phyloP scores from a whole-genome alignment of 2,329 filamentous ascomycete species.

The Penicillium occitanis region DNA sequence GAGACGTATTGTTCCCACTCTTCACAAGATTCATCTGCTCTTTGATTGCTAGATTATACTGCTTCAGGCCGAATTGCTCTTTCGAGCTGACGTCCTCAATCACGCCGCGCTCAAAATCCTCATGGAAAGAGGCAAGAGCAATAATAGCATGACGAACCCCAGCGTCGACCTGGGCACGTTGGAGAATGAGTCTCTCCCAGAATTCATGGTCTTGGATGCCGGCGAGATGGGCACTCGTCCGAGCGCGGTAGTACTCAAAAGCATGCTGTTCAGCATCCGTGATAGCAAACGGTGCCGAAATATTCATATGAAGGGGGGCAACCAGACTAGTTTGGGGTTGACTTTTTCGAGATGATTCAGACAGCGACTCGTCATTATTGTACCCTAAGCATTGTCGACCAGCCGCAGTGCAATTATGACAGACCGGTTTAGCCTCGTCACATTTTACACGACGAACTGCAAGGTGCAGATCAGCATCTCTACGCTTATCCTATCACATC shows the following conservation, averaged over 20 bases:
- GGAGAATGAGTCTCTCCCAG: slow-evolving; percentile 8
- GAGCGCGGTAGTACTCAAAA: slow-evolving; percentile 14
- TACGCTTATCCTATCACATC: neutral
- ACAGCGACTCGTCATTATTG: neutral
- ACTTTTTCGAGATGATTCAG: neutral
- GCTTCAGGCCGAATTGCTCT: slow-evolving; percentile 9
- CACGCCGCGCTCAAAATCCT: slow-evolving; percentile 12
- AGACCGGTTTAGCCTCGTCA: slow-evolving; percentile 12
- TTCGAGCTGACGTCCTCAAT: neutral
- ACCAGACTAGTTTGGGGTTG: neutral
- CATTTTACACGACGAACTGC: slow-evolving; percentile 16
- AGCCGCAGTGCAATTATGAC: slow-evolving; percentile 1
- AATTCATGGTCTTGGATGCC: slow-evolving; percentile 1
- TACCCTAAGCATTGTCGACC: slow-evolving; percentile 11
- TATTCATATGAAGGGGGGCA: neutral
- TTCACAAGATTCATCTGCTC: slow-evolving; percentile 5
- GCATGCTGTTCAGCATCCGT: slow-evolving; percentile 9
- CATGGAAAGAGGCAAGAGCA: slow-evolving; percentile 13
- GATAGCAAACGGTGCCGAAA: neutral
- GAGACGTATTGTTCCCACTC: neutral
- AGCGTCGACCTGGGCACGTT: slow-evolving; percentile 2
- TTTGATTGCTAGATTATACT: slow-evolving; percentile 17
- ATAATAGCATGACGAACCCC: slow-evolving; percentile 17
- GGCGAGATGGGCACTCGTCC: slow-evolving; percentile 7
- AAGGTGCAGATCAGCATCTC: neutral